Evolutionary conservation across 1,139 yeast species (phyloP).

Genomic region (Kodamaea arcana): DNA sequence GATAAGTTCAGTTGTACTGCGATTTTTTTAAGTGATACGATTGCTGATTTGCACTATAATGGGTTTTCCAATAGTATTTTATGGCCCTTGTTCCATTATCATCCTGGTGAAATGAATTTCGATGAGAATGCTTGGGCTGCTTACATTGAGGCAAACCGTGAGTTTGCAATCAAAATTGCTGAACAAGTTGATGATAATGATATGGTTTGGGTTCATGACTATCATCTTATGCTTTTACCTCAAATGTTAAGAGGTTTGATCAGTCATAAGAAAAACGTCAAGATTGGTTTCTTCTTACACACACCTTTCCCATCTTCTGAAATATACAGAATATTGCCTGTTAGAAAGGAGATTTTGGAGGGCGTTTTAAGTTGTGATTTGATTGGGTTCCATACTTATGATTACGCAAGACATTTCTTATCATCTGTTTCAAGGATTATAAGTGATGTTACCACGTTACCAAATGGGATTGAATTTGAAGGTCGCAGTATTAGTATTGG

Average conservation of each 20-base stretch:
- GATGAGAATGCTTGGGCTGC: conserved; percentile 99
- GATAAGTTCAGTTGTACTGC: conserved; percentile 88
- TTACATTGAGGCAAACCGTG: conserved; percentile 85
- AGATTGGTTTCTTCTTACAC: conserved; percentile 90
- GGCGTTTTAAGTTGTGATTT: conserved; percentile 94
- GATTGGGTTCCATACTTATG: conserved; percentile 98
- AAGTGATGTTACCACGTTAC: conserved; percentile 70
- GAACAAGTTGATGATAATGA: conserved; percentile 76
- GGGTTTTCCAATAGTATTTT: conserved; percentile 89
- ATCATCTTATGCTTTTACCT: conserved; percentile 93
- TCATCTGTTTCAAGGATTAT: conserved; percentile 88
- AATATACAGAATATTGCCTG: conserved; percentile 92
- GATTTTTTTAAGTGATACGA: conserved; percentile 76
- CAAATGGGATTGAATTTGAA: conserved; percentile 82
- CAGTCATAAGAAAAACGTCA: conserved; percentile 52
- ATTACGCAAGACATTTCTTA: conserved; percentile 95
- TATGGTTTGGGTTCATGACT: conserved; percentile 96
- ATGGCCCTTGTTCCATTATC: conserved; percentile 98
- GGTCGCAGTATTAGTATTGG: conserved; percentile 83
- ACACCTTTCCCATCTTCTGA: conserved; percentile 98
- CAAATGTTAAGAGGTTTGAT: conserved; percentile 75
- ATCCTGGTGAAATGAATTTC: conserved; percentile 98
- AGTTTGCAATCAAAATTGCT: conserved; percentile 75
- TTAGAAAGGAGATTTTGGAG: conserved; percentile 81
- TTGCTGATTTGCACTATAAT: conserved; percentile 94